Evolutionary conservation across 2,329 filamentous ascomycete species (phyloP).

Genomic region (Hypoxylon rubiginosum): DNA sequence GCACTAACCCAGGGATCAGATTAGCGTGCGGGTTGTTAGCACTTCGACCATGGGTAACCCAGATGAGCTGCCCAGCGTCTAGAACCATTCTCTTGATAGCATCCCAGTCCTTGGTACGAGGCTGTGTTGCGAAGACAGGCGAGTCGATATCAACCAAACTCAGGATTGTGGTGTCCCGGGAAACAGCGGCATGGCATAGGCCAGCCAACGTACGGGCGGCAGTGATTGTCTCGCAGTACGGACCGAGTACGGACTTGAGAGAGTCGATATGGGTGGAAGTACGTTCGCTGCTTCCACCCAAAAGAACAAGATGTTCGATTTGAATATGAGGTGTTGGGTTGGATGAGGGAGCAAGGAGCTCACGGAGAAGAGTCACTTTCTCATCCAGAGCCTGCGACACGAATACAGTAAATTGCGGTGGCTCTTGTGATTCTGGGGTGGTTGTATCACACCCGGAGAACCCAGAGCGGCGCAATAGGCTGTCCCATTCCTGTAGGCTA

Average conservation of each 20-base stretch:
- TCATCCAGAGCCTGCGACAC: slow-evolving; percentile 14
- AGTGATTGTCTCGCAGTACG: too few species aligned
- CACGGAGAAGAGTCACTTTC: too few species aligned
- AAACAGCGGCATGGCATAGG: too few species aligned
- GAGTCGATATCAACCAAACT: slow-evolving; percentile 16
- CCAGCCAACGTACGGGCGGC: too few species aligned
- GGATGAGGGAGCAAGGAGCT: slow-evolving; percentile 23
- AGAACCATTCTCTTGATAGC: slow-evolving; percentile 1
- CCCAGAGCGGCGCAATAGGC: not conserved
- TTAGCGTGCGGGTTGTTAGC: slow-evolving; percentile 21
- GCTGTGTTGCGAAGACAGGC: not conserved
- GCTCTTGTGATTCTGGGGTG: too few species aligned
- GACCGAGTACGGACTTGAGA: too few species aligned
- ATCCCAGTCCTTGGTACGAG: not conserved
- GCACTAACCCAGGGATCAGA: too few species aligned
- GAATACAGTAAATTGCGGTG: too few species aligned
- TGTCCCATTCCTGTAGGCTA: slow-evolving; percentile 19
- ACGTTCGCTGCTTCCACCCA: too few species aligned
- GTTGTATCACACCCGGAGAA: slow-evolving; percentile 26
- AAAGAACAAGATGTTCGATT: too few species aligned
- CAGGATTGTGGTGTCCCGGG: not conserved
- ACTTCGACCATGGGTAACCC: slow-evolving; percentile 23
- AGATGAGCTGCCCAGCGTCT: slow-evolving; percentile 9
- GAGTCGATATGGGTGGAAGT: too few species aligned
- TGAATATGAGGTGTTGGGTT: too few species aligned